Conservation (phyloP, 768 basidiomycete species). For the Saitozyma sp. region DNA sequence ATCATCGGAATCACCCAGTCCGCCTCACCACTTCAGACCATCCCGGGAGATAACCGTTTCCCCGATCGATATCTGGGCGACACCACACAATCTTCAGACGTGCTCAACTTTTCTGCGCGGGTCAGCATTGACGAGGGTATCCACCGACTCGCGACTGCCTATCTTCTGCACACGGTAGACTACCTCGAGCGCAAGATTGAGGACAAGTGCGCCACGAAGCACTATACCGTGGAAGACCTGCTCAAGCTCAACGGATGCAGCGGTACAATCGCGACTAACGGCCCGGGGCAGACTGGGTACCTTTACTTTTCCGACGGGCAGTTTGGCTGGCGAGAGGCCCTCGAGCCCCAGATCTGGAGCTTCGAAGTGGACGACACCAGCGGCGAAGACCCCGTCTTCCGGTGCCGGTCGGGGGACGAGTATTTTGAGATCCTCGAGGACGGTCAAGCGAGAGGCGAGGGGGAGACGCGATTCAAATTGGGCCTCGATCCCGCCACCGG, state of each 20-base stretch:
- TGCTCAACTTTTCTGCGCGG: constrained; percentile 28
- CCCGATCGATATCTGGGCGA: constrained; percentile 16
- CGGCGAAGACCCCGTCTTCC: too few species aligned
- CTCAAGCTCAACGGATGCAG: constrained; percentile 34
- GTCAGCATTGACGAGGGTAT: constrained; percentile 37
- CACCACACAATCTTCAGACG: constrained; percentile 13
- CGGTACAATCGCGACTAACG: constrained; percentile 25
- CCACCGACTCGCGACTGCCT: constrained; percentile 18
- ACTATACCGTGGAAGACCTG: constrained; percentile 13
- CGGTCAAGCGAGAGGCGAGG: too few species aligned
- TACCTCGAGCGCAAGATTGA: constrained; percentile 17
- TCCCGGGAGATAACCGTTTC: constrained; percentile 19
- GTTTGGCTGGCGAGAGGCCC: constrained; percentile 3
- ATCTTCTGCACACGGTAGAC: constrained; percentile 12
- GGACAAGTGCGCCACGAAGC: constrained; percentile 9
- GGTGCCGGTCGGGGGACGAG: too few species aligned
- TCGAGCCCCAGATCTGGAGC: constrained; percentile 5
- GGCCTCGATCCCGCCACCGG: too few species aligned
- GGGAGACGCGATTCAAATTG: too few species aligned
- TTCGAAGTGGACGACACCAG: too few species aligned
- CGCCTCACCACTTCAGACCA: constrained; percentile 39
- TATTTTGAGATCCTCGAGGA: too few species aligned
- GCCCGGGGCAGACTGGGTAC: constrained; percentile 14
- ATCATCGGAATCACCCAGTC: constrained; percentile 34
- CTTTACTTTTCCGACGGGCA: background rate